Evolutionary conservation across 1,139 yeast species (phyloP).

Genomic region (Geotrichum australiense): DNA sequence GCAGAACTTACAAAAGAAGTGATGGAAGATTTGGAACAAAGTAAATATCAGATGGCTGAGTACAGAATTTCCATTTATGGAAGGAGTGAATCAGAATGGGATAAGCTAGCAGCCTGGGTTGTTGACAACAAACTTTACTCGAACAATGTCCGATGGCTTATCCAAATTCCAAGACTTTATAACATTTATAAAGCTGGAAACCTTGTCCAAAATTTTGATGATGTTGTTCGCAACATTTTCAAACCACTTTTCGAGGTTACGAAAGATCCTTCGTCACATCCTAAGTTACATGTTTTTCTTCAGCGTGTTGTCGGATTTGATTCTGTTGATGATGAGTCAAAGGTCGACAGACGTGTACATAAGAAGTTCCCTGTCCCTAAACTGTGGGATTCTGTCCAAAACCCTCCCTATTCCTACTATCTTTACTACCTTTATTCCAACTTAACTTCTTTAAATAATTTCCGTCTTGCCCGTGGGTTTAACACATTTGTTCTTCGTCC

Average conservation of each 20-base stretch:
- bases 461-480: constrained; percentile 66
- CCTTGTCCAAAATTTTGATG: constrained; percentile 63
- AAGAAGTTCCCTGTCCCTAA: constrained; percentile 77
- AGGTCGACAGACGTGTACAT: constrained; percentile 73
- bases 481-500: constrained; percentile 92
- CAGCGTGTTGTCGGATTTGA: constrained; percentile 97
- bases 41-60: constrained; percentile 96
- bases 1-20: constrained; percentile 95
- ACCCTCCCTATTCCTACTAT: constrained; percentile 98
- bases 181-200: constrained; percentile 79
- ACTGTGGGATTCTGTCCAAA: constrained; percentile 66
- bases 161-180: constrained; percentile 90
- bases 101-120: constrained; percentile 89
- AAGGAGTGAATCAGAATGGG: constrained; percentile 87
- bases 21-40: constrained; percentile 80
- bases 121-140: constrained; percentile 86
- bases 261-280: constrained; percentile 73
- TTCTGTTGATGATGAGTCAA: constrained; percentile 97
- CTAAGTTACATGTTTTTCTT: constrained; percentile 78
- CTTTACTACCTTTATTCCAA: constrained; percentile 83
- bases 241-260: constrained; percentile 91
- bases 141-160: constrained; percentile 93
- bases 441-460: constrained; percentile 73
- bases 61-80: constrained; percentile 94
- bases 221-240: constrained; percentile 70